Base-by-base conservation (phyloP, 805 yeast genomes). In the Alloascoidea hylecoeti region DNA sequence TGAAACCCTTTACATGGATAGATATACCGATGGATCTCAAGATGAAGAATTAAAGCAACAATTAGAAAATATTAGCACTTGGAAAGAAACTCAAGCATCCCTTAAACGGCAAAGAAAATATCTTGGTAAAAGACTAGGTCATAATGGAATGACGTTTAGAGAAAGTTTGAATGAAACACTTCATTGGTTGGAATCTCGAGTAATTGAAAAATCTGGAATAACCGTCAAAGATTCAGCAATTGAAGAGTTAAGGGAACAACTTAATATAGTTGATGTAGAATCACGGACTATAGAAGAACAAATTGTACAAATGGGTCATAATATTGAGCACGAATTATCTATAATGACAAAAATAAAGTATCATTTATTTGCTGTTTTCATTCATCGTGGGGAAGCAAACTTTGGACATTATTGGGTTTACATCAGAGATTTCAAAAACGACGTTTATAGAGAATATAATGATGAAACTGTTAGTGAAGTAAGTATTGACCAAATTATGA, bases 381-480 rank as follows among this genome's bases (percentile, higher is more conserved):
- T 92, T 36, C 98, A 92, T 55, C 65, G 96, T 37, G 98, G 98
- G 4, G 94, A 86, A 49, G 97, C 96, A 0, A 77, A 85, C 38
- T 89, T 83, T 51, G 98, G 98, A 2, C 98, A 92, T 57, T 92
- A 92, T 56, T 92, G 97, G 96, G 72, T 89, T 14, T 92, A 89
- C 53, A 88, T 92, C 44, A 74, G 72, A 42, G 97, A 92, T 56
- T 72, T 75, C 2, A 68, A 68, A 44, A 64, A 67, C 15, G 68
- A 71, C 18, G 60, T 81, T 15, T 92, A 75, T 72, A 66, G 96
- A 43, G 88, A 85, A 61, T 92, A 92, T 56, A 92, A 92, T 51
- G 98, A 92, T 60, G 97, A 92, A 49, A 67, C 69, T n/a, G 94
- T 92, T n/a, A 74, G 85, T 2, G 94, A 79, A 45, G 96, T 81